Base-by-base conservation (phyloP, 2,329 filamentous ascomycete species). In the Colletotrichum plurivorum region DNA sequence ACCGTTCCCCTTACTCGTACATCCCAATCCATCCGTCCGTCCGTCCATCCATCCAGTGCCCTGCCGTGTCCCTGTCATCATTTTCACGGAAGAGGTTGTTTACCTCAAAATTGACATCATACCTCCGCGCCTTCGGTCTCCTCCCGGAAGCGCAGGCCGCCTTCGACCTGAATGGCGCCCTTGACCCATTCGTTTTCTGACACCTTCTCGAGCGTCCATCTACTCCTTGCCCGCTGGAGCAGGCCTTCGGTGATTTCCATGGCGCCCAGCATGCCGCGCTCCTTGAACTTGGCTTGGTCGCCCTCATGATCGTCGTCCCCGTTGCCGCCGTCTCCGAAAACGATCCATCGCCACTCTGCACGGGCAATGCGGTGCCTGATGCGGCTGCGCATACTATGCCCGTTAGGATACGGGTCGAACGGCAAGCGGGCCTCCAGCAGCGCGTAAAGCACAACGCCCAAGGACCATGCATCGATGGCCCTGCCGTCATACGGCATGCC, bases 281-380 rank as follows among this genome's bases (percentile, higher is more conserved):
- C 89, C 66, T 88, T 87, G 72, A 91, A 90, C 71, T 88, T 90
- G 73, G 78, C 84, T 71, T 84, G 81, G 73, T 89, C 85, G 3
- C 85, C 86, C 56, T 97, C 94, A 85, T 97, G 96, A 63, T 97
- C 94, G 43, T 94, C 94, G 63, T 97, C 93, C 12, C 92, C 90
- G 66, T 94, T 92, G 2, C 91, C 94, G 77, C 92, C 90, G 66
- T 94, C 92, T 2, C 91, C 94, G 77, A 92, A 97, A 69, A 93
- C 90, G 70, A 94, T 90, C 96, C 96, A 99, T 55, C 92, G 90
- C 96, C 96, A 99, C 77, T 99, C 96, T 58, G 95, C 93, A 43
- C 96, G 88, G 2, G 96, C 96, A 70, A 99, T 98, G n/a, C 95
- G 91, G 78, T 99, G 96, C 60, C 93, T 95, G 0, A 94, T 95